phyloP scores from a whole-genome alignment of 2,329 filamentous ascomycete species.

The Exophiala alcalophila region DNA sequence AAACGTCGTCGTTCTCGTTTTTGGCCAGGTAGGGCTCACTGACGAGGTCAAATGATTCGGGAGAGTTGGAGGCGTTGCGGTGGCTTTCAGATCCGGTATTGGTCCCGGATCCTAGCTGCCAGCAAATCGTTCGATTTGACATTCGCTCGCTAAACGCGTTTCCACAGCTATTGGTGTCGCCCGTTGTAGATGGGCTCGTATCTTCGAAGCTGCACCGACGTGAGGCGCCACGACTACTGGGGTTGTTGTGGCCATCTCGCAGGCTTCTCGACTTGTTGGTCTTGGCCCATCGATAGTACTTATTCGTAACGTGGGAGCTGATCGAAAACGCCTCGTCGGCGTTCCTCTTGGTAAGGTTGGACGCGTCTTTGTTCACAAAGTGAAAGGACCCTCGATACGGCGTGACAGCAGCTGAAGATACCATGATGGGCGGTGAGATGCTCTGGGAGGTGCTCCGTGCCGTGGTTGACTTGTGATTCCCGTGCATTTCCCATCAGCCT shows the following conservation, averaged over 20 bases:
- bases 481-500: neutral
- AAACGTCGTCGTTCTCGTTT: constrained; percentile 1
- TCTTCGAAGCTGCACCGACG: too few relatives aligned
- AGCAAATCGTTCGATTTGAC: constrained; percentile 8
- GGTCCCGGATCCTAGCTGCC: constrained; percentile 11
- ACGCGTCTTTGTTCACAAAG: constrained; percentile 17
- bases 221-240: too few relatives aligned
- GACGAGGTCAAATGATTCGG: neutral
- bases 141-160: neutral
- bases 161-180: neutral
- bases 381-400: constrained; percentile 13
- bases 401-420: neutral
- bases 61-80: neutral
- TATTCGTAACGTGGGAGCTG: constrained; percentile 20
- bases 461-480: neutral
- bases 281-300: constrained; percentile 17
- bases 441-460: neutral
- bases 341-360: constrained; percentile 13
- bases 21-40: neutral
- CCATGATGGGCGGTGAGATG: neutral
- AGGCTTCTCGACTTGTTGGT: neutral
- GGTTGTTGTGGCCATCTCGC: neutral
- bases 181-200: too few relatives aligned
- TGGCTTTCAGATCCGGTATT: neutral
- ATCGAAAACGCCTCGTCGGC: constrained; percentile 15